Evolutionary conservation across 1,284 basidiomycete species (phyloP), one percentile per base, ranked within the genome.

Genomic region (Blastosporella zonata): DNA sequence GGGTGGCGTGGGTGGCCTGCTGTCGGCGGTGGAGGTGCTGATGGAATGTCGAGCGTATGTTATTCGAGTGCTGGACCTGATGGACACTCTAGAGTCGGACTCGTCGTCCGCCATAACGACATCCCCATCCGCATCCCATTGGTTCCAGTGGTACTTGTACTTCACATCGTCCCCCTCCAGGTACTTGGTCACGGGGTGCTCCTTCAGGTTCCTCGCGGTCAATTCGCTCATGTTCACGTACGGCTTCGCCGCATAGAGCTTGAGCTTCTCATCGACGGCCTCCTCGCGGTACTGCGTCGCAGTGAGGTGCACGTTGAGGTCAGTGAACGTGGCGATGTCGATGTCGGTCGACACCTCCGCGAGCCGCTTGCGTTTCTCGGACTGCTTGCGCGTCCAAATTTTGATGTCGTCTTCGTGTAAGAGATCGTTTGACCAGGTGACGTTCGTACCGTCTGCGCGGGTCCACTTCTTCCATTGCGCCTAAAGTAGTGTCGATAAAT

Each of bases 201-300:
- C 18, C 42, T 29, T 25, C n/a, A 31, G 6, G 7, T 58, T 56
- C 31, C 53, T 48, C 8, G 35, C 46, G 5, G 55, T 43, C 27
- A 57, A 47, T 20, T 43, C 43, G 25, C 42, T 44, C 55, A 55
- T 57, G 7, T 42, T 39, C 25, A 53, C 39, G 13, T 22, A 13
- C 1, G 42, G 27, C 9, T 46, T 47, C 2, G 51, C 18, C 1
- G 41, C 47, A 17, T 34, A 28, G 41, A 45, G 8, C 43, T 54
- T 35, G 3, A 62, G 41, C 53, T 78, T 79, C 46, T 79, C 74
- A 0, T 68, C 59, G 44, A 68, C 71, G 0, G 71, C 79, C 46
- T 78, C 71, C 9, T 59, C 62, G 33, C 68, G 66, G 1, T 72
- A 62, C 23, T 63, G 61, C 0, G 76, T 78, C 22, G 62, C 56